Conservation (phyloP, 139 green algal species). For the Auxenochlorella protothecoides region DNA sequence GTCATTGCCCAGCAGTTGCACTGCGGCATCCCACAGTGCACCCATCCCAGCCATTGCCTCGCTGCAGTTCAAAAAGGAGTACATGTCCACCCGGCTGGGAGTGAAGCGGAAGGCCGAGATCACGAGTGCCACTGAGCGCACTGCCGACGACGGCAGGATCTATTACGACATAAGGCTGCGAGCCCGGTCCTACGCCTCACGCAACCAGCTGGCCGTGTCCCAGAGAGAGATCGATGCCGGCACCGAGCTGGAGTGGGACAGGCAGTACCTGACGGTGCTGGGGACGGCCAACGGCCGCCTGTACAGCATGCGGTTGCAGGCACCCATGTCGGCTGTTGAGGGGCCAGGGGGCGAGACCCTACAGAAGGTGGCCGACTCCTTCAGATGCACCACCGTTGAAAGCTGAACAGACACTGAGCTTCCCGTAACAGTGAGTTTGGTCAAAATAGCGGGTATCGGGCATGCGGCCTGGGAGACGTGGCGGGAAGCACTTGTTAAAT, state of each 20-base stretch:
- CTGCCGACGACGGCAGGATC: slow-evolving; percentile 26
- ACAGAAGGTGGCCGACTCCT: too few species aligned
- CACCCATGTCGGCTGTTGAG: too few species aligned
- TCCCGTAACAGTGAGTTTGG: too few species aligned
- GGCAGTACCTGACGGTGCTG: slow-evolving; percentile 57
- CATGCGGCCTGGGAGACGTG: too few species aligned
- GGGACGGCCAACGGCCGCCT: slow-evolving; percentile 72
- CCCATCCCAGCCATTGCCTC: not conserved
- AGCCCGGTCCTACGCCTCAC: slow-evolving; percentile 62
- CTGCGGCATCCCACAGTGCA: too few species aligned
- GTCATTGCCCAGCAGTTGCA: too few species aligned
- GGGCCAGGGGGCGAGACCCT: too few species aligned
- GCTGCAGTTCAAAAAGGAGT: slow-evolving; percentile 78
- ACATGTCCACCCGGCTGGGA: slow-evolving; percentile 90
- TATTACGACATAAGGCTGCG: slow-evolving; percentile 55
- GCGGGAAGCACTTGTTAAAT: too few species aligned
- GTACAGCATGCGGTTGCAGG: slow-evolving; percentile 76
- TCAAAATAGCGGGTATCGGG: too few species aligned
- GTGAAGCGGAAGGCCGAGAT: slow-evolving; percentile 48
- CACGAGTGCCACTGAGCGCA: slow-evolving; percentile 18
- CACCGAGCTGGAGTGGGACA: slow-evolving; percentile 68
- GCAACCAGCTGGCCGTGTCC: slow-evolving; percentile 64
- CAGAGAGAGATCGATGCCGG: slow-evolving; percentile 20
- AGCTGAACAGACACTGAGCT: too few species aligned
- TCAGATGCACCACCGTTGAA: too few species aligned